Conservation (phyloP, 495 filamentous ascomycete genomes). For the Cryomyces minteri region DNA sequence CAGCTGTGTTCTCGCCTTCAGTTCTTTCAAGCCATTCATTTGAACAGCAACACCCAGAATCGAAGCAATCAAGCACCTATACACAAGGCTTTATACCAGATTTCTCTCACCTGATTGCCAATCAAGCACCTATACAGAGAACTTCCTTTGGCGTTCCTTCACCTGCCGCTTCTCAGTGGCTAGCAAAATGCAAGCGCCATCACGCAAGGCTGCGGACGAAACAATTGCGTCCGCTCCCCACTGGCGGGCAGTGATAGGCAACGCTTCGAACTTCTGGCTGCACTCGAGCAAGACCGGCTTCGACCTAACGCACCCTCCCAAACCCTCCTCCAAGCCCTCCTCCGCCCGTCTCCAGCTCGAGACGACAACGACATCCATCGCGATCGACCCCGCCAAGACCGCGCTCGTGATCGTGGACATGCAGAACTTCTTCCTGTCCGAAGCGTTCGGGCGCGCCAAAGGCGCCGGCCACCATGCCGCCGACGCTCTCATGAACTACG, state of each 20-base stretch:
- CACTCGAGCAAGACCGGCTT: conserved; percentile 13
- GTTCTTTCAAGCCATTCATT: too few species aligned
- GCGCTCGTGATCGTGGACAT: conserved; percentile 41
- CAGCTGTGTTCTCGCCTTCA: too few species aligned
- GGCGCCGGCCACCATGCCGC: conserved; percentile 15
- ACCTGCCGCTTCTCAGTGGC: too few species aligned
- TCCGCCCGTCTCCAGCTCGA: conserved; percentile 5
- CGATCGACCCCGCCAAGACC: conserved; percentile 22
- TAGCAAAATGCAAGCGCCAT: too few species aligned
- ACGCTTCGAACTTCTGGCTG: conserved; percentile 13
- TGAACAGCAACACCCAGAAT: too few species aligned
- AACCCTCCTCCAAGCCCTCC: not conserved
- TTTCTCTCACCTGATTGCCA: too few species aligned
- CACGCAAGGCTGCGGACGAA: too few species aligned
- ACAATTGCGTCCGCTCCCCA: not conserved
- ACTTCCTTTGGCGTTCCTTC: too few species aligned
- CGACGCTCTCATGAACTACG: conserved; percentile 14
- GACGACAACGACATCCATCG: conserved; percentile 18
- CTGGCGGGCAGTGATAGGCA: conserved; percentile 13
- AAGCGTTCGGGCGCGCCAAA: conserved; percentile 16
- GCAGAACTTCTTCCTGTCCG: conserved; percentile 42
- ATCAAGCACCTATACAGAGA: too few species aligned
- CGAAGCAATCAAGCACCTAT: too few species aligned
- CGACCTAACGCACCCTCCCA: conserved; percentile 12
- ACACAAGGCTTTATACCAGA: too few species aligned